Evolutionary conservation across 345 rosid genomes (phyloP).

Genomic region (Syzygium aromaticum): DNA sequence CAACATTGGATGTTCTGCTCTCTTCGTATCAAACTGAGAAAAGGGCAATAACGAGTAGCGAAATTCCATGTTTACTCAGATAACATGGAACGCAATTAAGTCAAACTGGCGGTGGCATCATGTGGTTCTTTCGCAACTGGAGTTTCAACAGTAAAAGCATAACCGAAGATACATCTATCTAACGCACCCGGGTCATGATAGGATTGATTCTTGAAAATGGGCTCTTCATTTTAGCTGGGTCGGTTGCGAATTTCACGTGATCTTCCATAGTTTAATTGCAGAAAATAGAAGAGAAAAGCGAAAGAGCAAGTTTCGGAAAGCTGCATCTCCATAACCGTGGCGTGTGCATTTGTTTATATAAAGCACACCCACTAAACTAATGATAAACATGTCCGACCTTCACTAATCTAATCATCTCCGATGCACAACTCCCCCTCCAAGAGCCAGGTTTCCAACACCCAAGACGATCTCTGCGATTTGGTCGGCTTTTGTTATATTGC

Average conservation of each 20-base stretch:
- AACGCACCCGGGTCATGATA: background rate
- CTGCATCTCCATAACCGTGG: background rate
- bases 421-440: conserved; percentile 1
- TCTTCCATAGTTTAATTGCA: background rate
- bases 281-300: background rate
- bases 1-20: background rate
- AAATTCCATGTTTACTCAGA: background rate
- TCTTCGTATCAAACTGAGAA: background rate
- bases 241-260: background rate
- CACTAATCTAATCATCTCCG: background rate
- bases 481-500: conserved; percentile 22
- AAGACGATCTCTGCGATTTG: conserved; percentile 33
- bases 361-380: background rate
- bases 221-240: background rate
- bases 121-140: background rate
- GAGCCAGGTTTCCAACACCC: background rate
- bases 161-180: background rate
- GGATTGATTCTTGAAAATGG: background rate
- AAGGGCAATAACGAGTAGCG: background rate
- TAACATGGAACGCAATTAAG: background rate
- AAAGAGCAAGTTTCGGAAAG: background rate
- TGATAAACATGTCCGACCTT: background rate
- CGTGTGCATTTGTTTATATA: background rate
- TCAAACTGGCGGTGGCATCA: background rate
- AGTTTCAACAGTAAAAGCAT: background rate